Percentiles rank a stretch among this genome's conserved stretches.
phyloP scores from a whole-genome alignment of 148 eudicot genomes.

The Cornus suecica region DNA sequence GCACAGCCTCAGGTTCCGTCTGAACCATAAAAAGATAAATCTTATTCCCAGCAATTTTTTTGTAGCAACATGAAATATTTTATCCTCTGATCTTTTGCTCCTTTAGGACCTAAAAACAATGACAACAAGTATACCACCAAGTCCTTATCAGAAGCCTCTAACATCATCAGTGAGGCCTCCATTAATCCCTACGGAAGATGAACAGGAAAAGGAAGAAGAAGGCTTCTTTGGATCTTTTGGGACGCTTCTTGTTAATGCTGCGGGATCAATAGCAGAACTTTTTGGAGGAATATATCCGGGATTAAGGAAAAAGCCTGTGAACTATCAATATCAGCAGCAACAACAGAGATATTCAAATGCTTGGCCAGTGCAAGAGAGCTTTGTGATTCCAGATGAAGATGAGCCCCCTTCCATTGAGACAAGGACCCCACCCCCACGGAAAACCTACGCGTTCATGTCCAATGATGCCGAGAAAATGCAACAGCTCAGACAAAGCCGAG shows the following conservation, averaged over 20 bases:
- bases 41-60: background rate
- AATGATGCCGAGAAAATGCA: conserved; percentile 82
- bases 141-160: conserved; percentile 50
- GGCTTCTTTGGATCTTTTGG: conserved; percentile 63
- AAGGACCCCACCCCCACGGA: conserved; percentile 72
- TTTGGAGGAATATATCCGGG: conserved; percentile 58
- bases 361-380: conserved; percentile 89
- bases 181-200: conserved; percentile 71
- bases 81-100: background rate
- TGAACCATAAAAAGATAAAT: background rate
- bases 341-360: conserved; percentile 26
- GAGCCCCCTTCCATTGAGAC: conserved; percentile 83
- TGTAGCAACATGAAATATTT: background rate
- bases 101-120: conserved; percentile 41
- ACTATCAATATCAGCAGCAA: conserved; percentile 28
- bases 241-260: conserved; percentile 48
- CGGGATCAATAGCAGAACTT: conserved; percentile 57
- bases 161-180: conserved; percentile 61
- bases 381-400: conserved; percentile 77
- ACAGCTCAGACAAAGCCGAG: conserved; percentile 68
- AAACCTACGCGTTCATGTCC: conserved; percentile 90
- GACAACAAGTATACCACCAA: conserved; percentile 30
- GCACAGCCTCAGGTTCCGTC: background rate
- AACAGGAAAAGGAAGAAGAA: conserved; percentile 78
- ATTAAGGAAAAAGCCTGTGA: conserved; percentile 36